Evolutionary conservation across 371 early-diverging fungal species (phyloP).

Genomic region (Mortierella polycephala): DNA sequence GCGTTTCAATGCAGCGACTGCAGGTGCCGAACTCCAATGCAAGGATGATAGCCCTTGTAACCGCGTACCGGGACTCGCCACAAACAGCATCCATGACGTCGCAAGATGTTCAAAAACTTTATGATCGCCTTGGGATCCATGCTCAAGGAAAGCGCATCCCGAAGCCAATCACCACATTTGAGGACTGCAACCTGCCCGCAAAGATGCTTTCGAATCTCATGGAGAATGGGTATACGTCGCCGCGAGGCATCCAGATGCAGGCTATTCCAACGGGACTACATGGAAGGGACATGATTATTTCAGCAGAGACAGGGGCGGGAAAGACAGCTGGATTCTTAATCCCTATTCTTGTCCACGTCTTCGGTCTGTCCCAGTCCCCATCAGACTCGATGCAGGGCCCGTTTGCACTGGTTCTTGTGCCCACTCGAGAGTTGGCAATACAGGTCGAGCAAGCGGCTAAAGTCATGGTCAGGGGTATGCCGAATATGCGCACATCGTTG

Average conservation of each 20-base stretch:
- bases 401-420: slow-evolving; percentile 66
- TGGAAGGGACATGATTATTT: slow-evolving; percentile 75
- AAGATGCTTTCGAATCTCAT: slow-evolving; percentile 56
- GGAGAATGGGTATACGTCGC: slow-evolving; percentile 57
- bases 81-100: slow-evolving; percentile 47
- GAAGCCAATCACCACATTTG: slow-evolving; percentile 61
- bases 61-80: slow-evolving; percentile 61
- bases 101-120: slow-evolving; percentile 51
- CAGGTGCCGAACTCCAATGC: slow-evolving; percentile 20
- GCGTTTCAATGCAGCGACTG: neutral
- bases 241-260: slow-evolving; percentile 74
- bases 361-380: slow-evolving; percentile 56
- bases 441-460: slow-evolving; percentile 65
- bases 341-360: slow-evolving; percentile 64
- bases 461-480: slow-evolving; percentile 57
- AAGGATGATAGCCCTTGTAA: slow-evolving; percentile 56
- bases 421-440: slow-evolving; percentile 65
- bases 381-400: slow-evolving; percentile 56
- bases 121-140: slow-evolving; percentile 57
- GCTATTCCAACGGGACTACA: slow-evolving; percentile 72
- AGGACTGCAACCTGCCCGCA: slow-evolving; percentile 60
- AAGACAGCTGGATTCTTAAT: slow-evolving; percentile 68
- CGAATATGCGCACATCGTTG: slow-evolving; percentile 65
- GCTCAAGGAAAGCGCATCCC: slow-evolving; percentile 62
- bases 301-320: slow-evolving; percentile 77